Evolutionary conservation across 1,284 basidiomycete genomes (phyloP).

Genomic region (Boletellus deceptivus): DNA sequence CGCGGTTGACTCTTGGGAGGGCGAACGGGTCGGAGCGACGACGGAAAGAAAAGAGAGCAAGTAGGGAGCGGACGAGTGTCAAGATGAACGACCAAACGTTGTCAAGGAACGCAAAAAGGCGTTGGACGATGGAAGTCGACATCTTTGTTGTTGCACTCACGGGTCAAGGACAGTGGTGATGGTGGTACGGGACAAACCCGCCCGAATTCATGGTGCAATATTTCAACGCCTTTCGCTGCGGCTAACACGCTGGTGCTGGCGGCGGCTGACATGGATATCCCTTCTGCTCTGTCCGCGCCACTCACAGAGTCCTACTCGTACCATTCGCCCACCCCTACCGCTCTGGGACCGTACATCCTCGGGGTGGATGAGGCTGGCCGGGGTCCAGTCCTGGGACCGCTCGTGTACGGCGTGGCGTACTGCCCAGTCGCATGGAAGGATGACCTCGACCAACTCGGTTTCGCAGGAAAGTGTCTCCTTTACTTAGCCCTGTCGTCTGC

Average conservation of each 20-base stretch:
- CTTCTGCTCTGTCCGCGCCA: slow-evolving; percentile 56
- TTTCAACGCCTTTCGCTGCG: slow-evolving; percentile 19
- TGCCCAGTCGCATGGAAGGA: slow-evolving; percentile 82
- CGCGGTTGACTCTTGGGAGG: slow-evolving; percentile 9
- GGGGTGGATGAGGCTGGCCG: slow-evolving; percentile 97
- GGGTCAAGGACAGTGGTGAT: slow-evolving; percentile 4
- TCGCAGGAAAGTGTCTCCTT: slow-evolving; percentile 62
- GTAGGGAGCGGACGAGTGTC: slow-evolving; percentile 31
- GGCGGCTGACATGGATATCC: slow-evolving; percentile 33
- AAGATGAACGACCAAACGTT: slow-evolving; percentile 26
- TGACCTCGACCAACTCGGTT: slow-evolving; percentile 78
- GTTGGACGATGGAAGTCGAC: slow-evolving; percentile 9
- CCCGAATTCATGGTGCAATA: slow-evolving; percentile 1
- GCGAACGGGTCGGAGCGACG: slow-evolving; percentile 14
- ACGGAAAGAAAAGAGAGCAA: slow-evolving; percentile 19
- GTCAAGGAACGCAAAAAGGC: slow-evolving; percentile 17
- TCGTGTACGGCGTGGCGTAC: slow-evolving; percentile 95
- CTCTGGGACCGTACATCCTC: slow-evolving; percentile 75
- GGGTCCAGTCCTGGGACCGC: slow-evolving; percentile 90
- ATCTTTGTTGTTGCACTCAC: slow-evolving; percentile 10
- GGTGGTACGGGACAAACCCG: background rate
- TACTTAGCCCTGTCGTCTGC: background rate
- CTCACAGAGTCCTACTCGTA: slow-evolving; percentile 78
- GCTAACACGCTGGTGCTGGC: slow-evolving; percentile 13
- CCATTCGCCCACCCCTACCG: slow-evolving; percentile 71